These are phyloP conservation scores for Paramarasmius palmivorus DNA, from an alignment of 1,284 basidiomycete species.

Conservation along the genomic window DNA sequence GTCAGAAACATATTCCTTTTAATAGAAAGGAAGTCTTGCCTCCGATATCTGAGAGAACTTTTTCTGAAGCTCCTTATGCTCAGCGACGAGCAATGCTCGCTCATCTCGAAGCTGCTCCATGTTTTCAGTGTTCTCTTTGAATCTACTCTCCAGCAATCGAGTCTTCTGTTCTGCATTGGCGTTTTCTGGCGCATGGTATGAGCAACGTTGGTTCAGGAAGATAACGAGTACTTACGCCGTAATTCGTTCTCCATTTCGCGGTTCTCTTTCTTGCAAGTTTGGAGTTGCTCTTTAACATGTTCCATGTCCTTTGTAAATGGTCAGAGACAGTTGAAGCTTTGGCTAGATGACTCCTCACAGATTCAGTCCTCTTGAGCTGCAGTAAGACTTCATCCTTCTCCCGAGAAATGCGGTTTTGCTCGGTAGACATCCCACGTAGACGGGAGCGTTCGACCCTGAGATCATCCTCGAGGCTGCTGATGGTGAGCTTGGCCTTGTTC, in stretches of 20 bases:
- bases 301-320: constrained; percentile 65
- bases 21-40: constrained; percentile 36
- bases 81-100: constrained; percentile 60
- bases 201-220: background rate
- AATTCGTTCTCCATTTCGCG: constrained; percentile 14
- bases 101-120: constrained; percentile 76
- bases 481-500: constrained; percentile 60
- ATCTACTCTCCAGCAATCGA: constrained; percentile 60
- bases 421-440: constrained; percentile 58
- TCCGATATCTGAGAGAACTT: constrained; percentile 65
- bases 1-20: constrained; percentile 1
- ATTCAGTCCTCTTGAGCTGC: constrained; percentile 69
- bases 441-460: constrained; percentile 67
- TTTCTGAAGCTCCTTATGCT: constrained; percentile 71
- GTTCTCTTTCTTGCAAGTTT: constrained; percentile 20
- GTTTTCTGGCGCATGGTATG: constrained; percentile 38
- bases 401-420: constrained; percentile 59
- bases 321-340: background rate
- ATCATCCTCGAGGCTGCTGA: constrained; percentile 67
- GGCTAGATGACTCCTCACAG: constrained; percentile 38
- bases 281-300: constrained; percentile 58
- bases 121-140: constrained; percentile 62
- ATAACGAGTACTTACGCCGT: constrained; percentile 6
- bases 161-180: constrained; percentile 68
- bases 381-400: constrained; percentile 62